Base-by-base conservation (phyloP, 345 rosid genomes). In the Corchorus capsularis region DNA sequence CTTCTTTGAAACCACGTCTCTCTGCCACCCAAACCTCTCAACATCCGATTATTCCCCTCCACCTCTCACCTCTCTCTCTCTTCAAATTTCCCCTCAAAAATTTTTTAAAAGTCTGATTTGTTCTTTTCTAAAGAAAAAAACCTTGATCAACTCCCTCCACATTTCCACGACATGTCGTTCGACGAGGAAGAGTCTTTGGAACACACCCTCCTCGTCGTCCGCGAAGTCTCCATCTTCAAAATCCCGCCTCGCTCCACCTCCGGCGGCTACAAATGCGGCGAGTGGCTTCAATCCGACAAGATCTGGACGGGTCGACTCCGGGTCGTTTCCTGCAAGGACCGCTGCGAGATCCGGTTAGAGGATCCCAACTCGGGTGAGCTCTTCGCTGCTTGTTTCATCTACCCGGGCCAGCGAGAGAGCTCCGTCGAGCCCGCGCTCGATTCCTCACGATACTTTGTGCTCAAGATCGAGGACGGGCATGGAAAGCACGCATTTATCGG, bases 221-320 rank as follows among this genome's bases (percentile, higher is more conserved):
- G 97, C 43, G 99, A 96, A 70, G 99, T 96, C 65, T 79, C 88
- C 75, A 91, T 96, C 13, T 96, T 79, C 93, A 96, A 93, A 83
- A 96, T 96, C 84, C 97, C 97, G 4, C 98, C 99, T 47, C 92
- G 97, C 55, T 82, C 92, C 70, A 96, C 97, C 53, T 92, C 98
- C 56, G 98, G 97, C 20, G 97, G 98, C 19, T 96, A 96, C 90
- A 96, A 96, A 81, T 96, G 99, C 86, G 98, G 99, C 27, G 99
- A 96, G 78, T 96, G 99, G 99, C 85, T 96, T 49, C 99, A 96
- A 72, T 89, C 99, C 69, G 97, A 96, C 77, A 96, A 94, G 99
- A 96, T 93, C 94, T 96, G 99, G 98, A 77, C 97, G 13, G 99
- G 99, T 19, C 82, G 99, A 8, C 97, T 96, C 79, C 95, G 99